A percentile compares a stretch with the other conserved stretches of the same genome.
phyloP scores from a whole-genome alignment of 2,329 filamentous ascomycete species.

The Aaosphaeria arxii region DNA sequence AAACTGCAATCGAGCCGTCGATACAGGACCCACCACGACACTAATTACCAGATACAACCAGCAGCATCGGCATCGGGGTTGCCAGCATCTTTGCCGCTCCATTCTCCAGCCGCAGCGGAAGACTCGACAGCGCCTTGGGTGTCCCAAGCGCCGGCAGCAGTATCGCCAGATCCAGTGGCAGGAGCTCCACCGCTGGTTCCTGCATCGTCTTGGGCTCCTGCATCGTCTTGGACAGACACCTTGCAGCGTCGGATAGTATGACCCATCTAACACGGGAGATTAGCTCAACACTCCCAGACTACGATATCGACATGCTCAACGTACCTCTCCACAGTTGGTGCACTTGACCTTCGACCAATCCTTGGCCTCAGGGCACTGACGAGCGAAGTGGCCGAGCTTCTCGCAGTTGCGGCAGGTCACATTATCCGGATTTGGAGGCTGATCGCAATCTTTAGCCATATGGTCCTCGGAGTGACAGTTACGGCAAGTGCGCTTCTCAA shows the following conservation, averaged over 20 bases:
- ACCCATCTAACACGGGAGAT: background rate
- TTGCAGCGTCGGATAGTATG: conserved; percentile 28
- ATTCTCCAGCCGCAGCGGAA: too few relatives aligned
- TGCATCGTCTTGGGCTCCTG: conserved; percentile 4
- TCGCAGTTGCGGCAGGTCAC: conserved; percentile 60
- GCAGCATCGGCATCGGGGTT: too few relatives aligned
- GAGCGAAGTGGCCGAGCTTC: conserved; percentile 57
- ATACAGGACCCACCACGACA: too few relatives aligned
- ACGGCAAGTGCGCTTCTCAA: conserved; percentile 29
- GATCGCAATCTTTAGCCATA: conserved; percentile 35
- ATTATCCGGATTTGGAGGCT: conserved; percentile 38
- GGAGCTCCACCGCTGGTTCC: conserved; percentile 5
- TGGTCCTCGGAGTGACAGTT: conserved; percentile 38
- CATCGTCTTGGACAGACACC: conserved; percentile 17
- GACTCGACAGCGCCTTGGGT: too few relatives aligned
- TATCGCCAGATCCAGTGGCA: conserved; percentile 4
- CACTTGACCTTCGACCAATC: conserved; percentile 50
- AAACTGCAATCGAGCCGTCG: too few relatives aligned
- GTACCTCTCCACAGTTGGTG: conserved; percentile 41
- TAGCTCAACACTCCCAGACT: background rate
- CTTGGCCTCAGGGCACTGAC: conserved; percentile 57
- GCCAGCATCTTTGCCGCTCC: too few relatives aligned
- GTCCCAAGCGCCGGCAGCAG: background rate
- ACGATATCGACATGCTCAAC: conserved; percentile 32
- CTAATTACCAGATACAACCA: too few relatives aligned